A percentile compares a stretch with the other conserved stretches of the same genome.
Conservation (phyloP, 2,329 filamentous ascomycete species). For the Helotiales sp. region DNA sequence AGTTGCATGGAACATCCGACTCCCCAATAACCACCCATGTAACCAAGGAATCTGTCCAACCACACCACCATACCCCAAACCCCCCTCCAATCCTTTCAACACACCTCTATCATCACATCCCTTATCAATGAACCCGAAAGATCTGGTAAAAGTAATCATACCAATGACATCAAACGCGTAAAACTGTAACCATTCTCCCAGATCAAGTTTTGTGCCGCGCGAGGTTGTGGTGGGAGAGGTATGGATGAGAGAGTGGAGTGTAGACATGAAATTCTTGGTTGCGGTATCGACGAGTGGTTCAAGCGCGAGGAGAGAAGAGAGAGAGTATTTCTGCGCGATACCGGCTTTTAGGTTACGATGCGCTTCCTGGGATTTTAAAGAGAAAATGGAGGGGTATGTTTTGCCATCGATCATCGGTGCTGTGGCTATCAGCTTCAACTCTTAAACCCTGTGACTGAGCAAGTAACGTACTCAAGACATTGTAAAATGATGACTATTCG, state of each 20-base stretch:
- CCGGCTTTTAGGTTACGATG: neutral
- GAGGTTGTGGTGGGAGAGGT: neutral
- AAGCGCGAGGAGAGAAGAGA: neutral
- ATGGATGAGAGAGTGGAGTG: neutral
- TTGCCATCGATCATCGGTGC: neutral
- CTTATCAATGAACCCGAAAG: constrained; percentile 70
- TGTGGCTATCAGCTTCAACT: neutral
- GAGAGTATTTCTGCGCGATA: constrained; percentile 1
- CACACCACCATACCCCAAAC: constrained; percentile 23
- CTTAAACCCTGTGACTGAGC: neutral
- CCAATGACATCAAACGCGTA: constrained; percentile 80
- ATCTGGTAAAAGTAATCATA: constrained; percentile 71
- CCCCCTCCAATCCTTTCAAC: constrained; percentile 25
- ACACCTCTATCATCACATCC: constrained; percentile 74
- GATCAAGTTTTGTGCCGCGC: constrained; percentile 9
- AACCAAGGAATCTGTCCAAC: constrained; percentile 29
- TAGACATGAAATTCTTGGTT: constrained; percentile 3
- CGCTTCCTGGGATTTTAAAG: constrained; percentile 5
- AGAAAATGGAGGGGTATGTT: neutral
- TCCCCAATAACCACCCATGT: constrained; percentile 13
- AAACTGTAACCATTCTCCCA: constrained; percentile 64
- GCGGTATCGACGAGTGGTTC: neutral
- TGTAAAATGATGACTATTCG: neutral
- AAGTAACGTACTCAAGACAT: neutral
- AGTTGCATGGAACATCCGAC: neutral